Evolutionary conservation across 176 grass and related monocot genomes (phyloP).

Genomic region (Raddia guianensis): DNA sequence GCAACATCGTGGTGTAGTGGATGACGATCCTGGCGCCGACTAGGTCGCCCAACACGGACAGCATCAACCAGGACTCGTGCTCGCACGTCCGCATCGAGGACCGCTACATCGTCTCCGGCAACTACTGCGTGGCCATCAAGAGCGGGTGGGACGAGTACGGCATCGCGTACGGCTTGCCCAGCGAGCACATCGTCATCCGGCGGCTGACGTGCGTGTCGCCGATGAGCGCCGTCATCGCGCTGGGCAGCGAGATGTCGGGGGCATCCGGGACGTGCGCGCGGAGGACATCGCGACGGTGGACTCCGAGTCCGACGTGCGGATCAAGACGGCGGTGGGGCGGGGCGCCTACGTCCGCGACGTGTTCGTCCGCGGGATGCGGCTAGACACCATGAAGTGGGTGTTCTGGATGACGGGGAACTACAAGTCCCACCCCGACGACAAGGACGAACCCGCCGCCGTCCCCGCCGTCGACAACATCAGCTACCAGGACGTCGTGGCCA

Average conservation of each 20-base stretch:
- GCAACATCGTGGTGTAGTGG: conserved; percentile 67
- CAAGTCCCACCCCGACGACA: conserved; percentile 78
- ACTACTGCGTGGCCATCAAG: conserved; percentile 97
- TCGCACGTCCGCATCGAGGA: conserved; percentile 86
- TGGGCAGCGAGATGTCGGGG: conserved; percentile 99
- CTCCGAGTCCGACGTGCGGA: conserved; percentile 84
- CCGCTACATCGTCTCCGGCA: conserved; percentile 93
- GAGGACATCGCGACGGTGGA: conserved; percentile 82
- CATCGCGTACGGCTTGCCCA: conserved; percentile 79
- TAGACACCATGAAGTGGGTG: conserved; percentile 72
- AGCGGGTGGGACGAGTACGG: conserved; percentile 99
- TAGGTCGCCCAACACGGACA: conserved; percentile 86
- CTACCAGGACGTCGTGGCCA: conserved; percentile 90
- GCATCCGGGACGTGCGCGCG: conserved; percentile 77
- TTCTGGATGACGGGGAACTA: conserved; percentile 97
- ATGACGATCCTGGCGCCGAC: conserved; percentile 84
- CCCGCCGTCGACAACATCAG: conserved; percentile 72
- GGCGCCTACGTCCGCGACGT: conserved; percentile 76
- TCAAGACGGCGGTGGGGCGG: conserved; percentile 78
- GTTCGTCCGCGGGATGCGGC: conserved; percentile 66
- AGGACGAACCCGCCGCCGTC: conserved; percentile 66
- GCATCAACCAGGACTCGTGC: conserved; percentile 97
- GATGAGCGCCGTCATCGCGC: conserved; percentile 80
- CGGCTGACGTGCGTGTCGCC: conserved; percentile 84
- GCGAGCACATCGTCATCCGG: conserved; percentile 72